Percentiles rank a stretch among this genome's conserved stretches.
Conservation (phyloP, 2,329 filamentous ascomycete species). For the Tolypocladium tropicale region DNA sequence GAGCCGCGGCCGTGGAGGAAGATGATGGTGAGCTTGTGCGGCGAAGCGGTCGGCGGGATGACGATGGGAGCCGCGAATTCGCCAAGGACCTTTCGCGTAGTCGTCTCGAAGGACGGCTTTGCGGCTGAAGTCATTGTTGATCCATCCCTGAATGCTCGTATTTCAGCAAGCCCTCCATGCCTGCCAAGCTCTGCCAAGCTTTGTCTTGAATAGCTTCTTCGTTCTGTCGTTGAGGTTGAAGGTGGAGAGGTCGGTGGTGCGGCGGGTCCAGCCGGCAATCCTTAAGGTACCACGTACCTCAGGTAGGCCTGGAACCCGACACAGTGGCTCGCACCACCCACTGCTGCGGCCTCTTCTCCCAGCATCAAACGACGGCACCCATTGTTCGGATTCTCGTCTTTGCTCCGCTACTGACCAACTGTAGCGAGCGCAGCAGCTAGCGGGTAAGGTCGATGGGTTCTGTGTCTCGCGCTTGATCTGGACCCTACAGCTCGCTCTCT, state of each 20-base stretch:
- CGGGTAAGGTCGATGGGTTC: background rate
- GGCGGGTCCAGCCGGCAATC: too few relatives aligned
- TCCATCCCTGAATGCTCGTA: background rate
- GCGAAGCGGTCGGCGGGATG: constrained; percentile 11
- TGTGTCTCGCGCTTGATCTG: background rate
- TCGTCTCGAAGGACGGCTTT: background rate
- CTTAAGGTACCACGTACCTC: too few relatives aligned
- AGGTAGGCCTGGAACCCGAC: background rate
- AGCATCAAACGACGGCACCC: background rate
- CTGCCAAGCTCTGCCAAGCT: background rate
- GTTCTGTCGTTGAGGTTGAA: background rate
- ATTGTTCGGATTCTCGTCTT: too few relatives aligned
- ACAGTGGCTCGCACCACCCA: background rate
- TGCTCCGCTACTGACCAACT: background rate
- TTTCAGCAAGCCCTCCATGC: background rate
- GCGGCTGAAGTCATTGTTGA: background rate
- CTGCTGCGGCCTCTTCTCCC: background rate
- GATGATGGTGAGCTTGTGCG: constrained; percentile 34
- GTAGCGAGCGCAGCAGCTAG: background rate
- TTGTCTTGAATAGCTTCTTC: background rate
- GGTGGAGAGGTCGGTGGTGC: background rate
- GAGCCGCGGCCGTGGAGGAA: constrained; percentile 40
- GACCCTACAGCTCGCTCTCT: background rate
- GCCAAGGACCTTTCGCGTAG: constrained; percentile 5
- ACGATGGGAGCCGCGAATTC: constrained; percentile 12